phyloP scores from a whole-genome alignment of 202 grass and related monocot genomes.

The Panicum hallii region DNA sequence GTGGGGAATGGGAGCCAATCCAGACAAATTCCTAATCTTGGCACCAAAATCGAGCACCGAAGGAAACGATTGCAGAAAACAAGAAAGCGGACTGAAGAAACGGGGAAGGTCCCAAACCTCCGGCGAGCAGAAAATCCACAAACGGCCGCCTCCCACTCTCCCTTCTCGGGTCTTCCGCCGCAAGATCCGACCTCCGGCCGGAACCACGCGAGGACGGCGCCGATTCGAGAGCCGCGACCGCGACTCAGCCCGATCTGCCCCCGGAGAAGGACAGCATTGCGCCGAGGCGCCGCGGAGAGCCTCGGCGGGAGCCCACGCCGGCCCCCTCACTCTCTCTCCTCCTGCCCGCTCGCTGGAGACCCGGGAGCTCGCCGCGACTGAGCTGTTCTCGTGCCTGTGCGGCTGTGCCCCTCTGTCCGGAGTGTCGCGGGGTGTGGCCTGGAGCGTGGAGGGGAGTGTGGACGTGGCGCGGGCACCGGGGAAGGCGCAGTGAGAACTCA shows the following conservation, averaged over 20 bases:
- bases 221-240: slow-evolving; percentile 21
- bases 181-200: slow-evolving; percentile 50
- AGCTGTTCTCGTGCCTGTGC: slow-evolving; percentile 28
- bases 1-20: not conserved
- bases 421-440: slow-evolving; percentile 30
- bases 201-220: slow-evolving; percentile 17
- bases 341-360: slow-evolving; percentile 5
- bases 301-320: not conserved
- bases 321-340: not conserved
- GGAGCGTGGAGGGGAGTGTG: not conserved
- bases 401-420: slow-evolving; percentile 21
- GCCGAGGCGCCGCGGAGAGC: slow-evolving; percentile 8
- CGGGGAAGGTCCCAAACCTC: slow-evolving; percentile 40
- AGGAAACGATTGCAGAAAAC: not conserved
- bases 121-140: slow-evolving; percentile 15
- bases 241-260: slow-evolving; percentile 44
- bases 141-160: not conserved
- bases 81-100: slow-evolving; percentile 24
- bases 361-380: slow-evolving; percentile 56
- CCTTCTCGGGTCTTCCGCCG: slow-evolving; percentile 20
- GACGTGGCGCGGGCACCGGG: not conserved
- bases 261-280: slow-evolving; percentile 52
- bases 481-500: not conserved
- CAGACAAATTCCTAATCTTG: slow-evolving; percentile 12
- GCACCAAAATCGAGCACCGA: slow-evolving; percentile 8